Evolutionary conservation across 2,329 filamentous ascomycete species (phyloP), one percentile per base, ranked within the genome.

Genomic region (Didymella lethalis): DNA sequence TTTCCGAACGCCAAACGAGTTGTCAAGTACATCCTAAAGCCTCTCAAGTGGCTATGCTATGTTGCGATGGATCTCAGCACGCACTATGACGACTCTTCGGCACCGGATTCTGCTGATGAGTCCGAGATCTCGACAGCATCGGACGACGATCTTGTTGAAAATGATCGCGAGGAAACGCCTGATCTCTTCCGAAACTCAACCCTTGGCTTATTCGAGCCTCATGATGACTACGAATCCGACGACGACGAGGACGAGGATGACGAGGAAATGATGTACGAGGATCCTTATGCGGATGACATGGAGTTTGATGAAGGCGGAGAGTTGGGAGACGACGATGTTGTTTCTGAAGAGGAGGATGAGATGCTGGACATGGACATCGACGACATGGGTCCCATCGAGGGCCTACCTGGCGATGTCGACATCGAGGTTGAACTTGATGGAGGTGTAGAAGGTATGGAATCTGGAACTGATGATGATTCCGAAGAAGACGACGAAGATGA

Each of bases 101-200:
- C 85, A 8, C 84, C 88, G 11, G 86, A 88, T 5, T 88, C 89
- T 46, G 76, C 71, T 10, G 89, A 91, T 26, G 93, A 96, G 47
- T 93, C 97, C 63, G 93, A 97, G 45, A 91, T 97, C 45, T 96
- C 93, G 4, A 97, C 94, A 0, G 86, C 96, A 25, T 97, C 94
- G 11, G 93, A 97, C 63, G 82, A 93, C 49, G 91, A 93, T 40
- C 91, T 96, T 60, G 80, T 93, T 38, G 91, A 93, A 20, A 91
- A 93, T 61, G 89, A 92, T 25, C 76, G 77, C 34, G 79, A 81
- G 56, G 95, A 98, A 75, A 99, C 96, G 5, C 95, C 96, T 29
- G 95, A 99, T 78, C 84, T 99, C 20, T 98, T 97, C 81, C 90
- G 96, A 52, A 97, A 98, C 77, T 98, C 95, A 2, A 92, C 96